These are phyloP conservation scores for Solanum clarkiae DNA, from an alignment of 257 asterid species.

Conservation along the genomic window DNA sequence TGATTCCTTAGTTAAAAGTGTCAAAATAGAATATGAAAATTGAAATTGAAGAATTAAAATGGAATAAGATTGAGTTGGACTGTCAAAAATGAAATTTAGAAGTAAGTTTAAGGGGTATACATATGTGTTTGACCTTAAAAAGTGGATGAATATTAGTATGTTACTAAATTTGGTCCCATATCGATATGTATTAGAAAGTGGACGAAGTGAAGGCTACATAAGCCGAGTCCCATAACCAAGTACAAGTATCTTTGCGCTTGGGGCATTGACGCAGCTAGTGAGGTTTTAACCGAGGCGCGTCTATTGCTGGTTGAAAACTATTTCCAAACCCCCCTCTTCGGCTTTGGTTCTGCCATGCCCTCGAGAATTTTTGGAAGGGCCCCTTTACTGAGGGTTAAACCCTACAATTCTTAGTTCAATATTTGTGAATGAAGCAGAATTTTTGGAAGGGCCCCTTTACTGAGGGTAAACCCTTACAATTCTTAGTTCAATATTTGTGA, in stretches of 20 bases:
- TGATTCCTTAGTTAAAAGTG: too few relatives aligned
- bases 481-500: neutral
- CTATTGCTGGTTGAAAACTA: neutral
- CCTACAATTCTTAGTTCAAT: neutral
- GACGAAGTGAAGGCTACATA: neutral
- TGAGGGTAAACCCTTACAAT: neutral
- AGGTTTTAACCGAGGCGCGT: neutral
- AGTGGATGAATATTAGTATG: neutral
- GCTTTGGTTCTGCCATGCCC: neutral
- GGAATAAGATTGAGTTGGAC: too few relatives aligned
- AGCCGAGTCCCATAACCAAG: too few relatives aligned
- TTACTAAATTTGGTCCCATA: neutral
- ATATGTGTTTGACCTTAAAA: too few relatives aligned
- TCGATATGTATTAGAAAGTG: neutral
- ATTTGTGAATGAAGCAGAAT: neutral
- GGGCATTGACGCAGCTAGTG: neutral
- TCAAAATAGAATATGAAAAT: too few relatives aligned
- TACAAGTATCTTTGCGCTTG: neutral
- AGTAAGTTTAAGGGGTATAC: too few relatives aligned
- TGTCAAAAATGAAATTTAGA: too few relatives aligned
- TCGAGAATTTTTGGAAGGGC: neutral
- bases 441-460: neutral
- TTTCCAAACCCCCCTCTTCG: neutral
- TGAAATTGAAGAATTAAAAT: too few relatives aligned
- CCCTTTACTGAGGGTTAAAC: neutral